phyloP scores from a whole-genome alignment of 2,329 filamentous ascomycete species.

The Colletotrichum theobromicola region DNA sequence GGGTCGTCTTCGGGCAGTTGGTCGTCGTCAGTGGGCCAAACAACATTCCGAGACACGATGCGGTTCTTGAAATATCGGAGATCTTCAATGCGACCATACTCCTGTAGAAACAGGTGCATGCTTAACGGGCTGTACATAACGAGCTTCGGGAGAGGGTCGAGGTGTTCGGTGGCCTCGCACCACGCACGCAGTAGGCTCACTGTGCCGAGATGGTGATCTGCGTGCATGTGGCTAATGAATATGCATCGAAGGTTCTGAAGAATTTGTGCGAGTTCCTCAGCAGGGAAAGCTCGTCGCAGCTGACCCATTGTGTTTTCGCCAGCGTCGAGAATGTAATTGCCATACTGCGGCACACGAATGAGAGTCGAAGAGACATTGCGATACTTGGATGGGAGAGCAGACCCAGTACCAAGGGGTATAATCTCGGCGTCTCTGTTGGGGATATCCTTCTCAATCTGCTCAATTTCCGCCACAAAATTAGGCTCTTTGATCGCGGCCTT shows the following conservation, averaged over 20 bases:
- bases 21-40: slow-evolving; percentile 23
- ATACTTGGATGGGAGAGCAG: slow-evolving; percentile 88
- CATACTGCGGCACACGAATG: slow-evolving; percentile 80
- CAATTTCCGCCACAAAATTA: slow-evolving; percentile 53
- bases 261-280: slow-evolving; percentile 69
- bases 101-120: slow-evolving; percentile 79
- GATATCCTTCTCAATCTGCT: slow-evolving; percentile 65
- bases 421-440: slow-evolving; percentile 81
- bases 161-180: slow-evolving; percentile 60
- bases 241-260: slow-evolving; percentile 81
- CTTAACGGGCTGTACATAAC: slow-evolving; percentile 71
- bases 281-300: slow-evolving; percentile 74
- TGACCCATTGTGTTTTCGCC: slow-evolving; percentile 94
- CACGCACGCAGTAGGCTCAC: slow-evolving; percentile 83
- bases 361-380: slow-evolving; percentile 93
- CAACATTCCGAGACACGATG: slow-evolving; percentile 35
- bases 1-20: slow-evolving; percentile 46
- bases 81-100: slow-evolving; percentile 81
- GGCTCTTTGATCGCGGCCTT: slow-evolving; percentile 43
- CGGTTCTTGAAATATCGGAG: slow-evolving; percentile 65
- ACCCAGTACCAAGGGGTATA: slow-evolving; percentile 88
- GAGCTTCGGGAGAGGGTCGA: slow-evolving; percentile 47
- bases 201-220: slow-evolving; percentile 92
- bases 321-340: slow-evolving; percentile 90
- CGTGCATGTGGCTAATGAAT: slow-evolving; percentile 95